Conservation (phyloP, 371 early-diverging fungal genomes). For the Dichotomocladium elegans region DNA sequence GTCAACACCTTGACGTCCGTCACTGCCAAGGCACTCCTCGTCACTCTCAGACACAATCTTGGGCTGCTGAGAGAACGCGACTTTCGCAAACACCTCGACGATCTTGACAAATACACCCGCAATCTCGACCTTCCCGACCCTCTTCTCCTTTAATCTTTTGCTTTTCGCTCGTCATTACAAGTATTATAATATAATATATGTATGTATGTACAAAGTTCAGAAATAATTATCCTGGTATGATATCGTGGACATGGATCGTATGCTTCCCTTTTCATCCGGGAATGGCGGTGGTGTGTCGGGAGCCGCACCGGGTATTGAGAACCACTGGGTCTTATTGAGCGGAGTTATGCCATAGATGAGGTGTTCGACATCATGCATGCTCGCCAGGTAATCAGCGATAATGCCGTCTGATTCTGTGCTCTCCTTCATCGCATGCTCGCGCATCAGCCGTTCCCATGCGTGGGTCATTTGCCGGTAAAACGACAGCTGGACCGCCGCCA, state of each 20-base stretch:
- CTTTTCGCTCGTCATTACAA: neutral
- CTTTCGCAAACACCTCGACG: conserved; percentile 16
- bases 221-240: conserved; percentile 4
- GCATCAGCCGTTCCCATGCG: conserved; percentile 32
- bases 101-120: conserved; percentile 18
- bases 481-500: conserved; percentile 58
- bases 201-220: neutral
- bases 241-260: neutral
- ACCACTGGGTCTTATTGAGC: conserved; percentile 9
- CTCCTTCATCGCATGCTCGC: conserved; percentile 9
- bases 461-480: conserved; percentile 36
- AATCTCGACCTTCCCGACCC: conserved; percentile 15
- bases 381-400: conserved; percentile 3
- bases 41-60: conserved; percentile 12
- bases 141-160: neutral
- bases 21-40: conserved; percentile 17
- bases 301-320: conserved; percentile 7
- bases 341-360: conserved; percentile 11
- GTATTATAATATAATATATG: neutral
- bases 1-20: conserved; percentile 17
- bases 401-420: neutral
- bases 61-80: conserved; percentile 15
- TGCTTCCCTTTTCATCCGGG: conserved; percentile 4
- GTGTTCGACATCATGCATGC: conserved; percentile 8
- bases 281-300: conserved; percentile 2